Conservation (phyloP, 441 rosid species). For the Populus tomentosa region DNA sequence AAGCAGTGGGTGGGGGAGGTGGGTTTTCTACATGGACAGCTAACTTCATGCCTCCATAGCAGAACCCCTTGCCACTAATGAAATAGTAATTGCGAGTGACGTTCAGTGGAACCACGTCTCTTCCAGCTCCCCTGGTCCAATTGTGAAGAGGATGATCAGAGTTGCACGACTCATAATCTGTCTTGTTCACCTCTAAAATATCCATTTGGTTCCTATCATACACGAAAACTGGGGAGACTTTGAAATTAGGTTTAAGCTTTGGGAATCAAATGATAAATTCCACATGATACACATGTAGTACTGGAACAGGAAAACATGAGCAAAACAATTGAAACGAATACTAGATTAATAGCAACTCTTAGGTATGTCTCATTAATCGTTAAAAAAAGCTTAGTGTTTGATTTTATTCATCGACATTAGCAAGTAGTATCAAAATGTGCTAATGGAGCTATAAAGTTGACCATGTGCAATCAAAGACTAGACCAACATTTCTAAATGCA, state of each 20-base stretch:
- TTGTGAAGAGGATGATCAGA: conserved; percentile 61
- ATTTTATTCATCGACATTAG: no score
- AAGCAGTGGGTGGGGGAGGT: conserved; percentile 64
- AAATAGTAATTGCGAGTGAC: conserved; percentile 68
- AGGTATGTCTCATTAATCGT: no score
- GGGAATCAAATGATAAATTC: not conserved
- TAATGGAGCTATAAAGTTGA: not conserved
- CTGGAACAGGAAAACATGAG: not conserved
- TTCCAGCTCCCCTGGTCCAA: conserved; percentile 85
- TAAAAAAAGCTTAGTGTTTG: no score
- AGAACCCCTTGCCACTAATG: conserved; percentile 85
- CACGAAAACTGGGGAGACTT: conserved; percentile 57
- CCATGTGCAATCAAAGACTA: not conserved
- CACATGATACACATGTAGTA: not conserved
- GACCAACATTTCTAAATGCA: not conserved
- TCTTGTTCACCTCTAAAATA: conserved; percentile 82
- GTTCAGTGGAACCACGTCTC: conserved; percentile 83
- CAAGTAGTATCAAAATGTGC: not conserved
- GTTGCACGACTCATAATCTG: conserved; percentile 65
- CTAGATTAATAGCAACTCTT: not conserved
- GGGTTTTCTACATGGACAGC: conserved; percentile 52
- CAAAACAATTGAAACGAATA: not conserved
- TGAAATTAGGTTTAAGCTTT: conserved; percentile 4
- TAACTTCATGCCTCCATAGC: conserved; percentile 75
- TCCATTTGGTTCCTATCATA: conserved; percentile 85